phyloP scores from a whole-genome alignment of 257 asterid species.

The Solanum habrochaites region DNA sequence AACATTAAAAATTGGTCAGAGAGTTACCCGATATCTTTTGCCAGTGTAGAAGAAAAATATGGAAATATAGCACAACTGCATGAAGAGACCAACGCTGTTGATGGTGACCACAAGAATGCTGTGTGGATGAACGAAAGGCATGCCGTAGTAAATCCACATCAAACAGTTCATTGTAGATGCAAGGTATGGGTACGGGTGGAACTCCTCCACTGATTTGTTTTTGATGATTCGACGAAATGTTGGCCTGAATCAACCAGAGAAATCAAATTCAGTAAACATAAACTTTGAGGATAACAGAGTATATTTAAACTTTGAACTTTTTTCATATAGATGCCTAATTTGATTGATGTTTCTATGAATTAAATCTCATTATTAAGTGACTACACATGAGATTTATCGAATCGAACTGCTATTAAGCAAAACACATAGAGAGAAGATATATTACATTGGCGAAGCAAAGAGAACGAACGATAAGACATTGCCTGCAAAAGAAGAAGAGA shows the following conservation, averaged over 20 bases:
- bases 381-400: not conserved
- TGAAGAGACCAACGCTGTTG: conserved; percentile 31
- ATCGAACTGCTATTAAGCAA: not conserved
- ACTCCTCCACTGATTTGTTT: conserved; percentile 45
- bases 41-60: conserved; percentile 29
- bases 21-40: conserved; percentile 20
- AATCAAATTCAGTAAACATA: not conserved
- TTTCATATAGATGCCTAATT: not conserved
- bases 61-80: conserved; percentile 28
- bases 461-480: conserved; percentile 20
- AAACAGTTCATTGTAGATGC: conserved; percentile 44
- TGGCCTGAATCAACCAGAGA: conserved; percentile 24
- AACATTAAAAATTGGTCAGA: not conserved
- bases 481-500: conserved; percentile 11
- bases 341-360: not conserved
- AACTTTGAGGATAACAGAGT: not conserved
- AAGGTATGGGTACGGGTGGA: conserved; percentile 63
- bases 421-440: not conserved
- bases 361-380: not conserved
- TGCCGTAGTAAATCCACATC: conserved; percentile 59
- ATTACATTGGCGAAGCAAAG: conserved; percentile 29
- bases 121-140: conserved; percentile 50
- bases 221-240: conserved; percentile 33
- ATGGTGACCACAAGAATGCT: conserved; percentile 37
- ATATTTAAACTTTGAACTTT: not conserved